Conservation (phyloP, 2,329 filamentous ascomycete genomes). For the Aspergillus nomiae region DNA sequence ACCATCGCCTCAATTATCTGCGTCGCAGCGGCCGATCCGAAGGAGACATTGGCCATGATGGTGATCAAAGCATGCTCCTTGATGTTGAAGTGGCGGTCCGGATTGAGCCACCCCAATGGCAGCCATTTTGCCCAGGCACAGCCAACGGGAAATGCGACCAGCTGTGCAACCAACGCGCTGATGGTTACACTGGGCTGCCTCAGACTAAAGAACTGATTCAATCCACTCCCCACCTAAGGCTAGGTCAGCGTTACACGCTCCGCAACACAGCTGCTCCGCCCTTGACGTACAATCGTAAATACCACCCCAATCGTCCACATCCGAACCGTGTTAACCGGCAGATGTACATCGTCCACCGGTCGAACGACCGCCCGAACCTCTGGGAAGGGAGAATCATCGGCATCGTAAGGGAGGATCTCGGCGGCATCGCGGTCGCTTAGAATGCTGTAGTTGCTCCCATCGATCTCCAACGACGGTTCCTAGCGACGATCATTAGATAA, state of each 20-base stretch:
- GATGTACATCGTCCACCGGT: slow-evolving; percentile 32
- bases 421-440: slow-evolving; percentile 36
- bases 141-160: slow-evolving; percentile 49
- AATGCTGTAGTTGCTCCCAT: slow-evolving; percentile 22
- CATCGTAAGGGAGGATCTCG: slow-evolving; percentile 37
- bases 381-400: slow-evolving; percentile 41
- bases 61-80: slow-evolving; percentile 48
- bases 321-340: slow-evolving; percentile 38
- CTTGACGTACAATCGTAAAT: slow-evolving; percentile 37
- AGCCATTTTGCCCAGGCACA: slow-evolving; percentile 41
- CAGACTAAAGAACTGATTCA: slow-evolving; percentile 44
- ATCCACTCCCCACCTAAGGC: slow-evolving; percentile 35
- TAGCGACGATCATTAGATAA: slow-evolving; percentile 6
- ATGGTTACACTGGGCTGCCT: slow-evolving; percentile 43
- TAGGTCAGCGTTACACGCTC: slow-evolving; percentile 6
- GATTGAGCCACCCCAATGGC: slow-evolving; percentile 46
- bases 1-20: slow-evolving; percentile 42
- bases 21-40: slow-evolving; percentile 45
- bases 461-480: slow-evolving; percentile 15
- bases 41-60: slow-evolving; percentile 52
- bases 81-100: slow-evolving; percentile 42
- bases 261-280: not conserved
- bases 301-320: slow-evolving; percentile 43
- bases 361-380: slow-evolving; percentile 41
- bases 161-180: slow-evolving; percentile 42